Conservation (phyloP, 2,329 filamentous ascomycete genomes). For the Hypoxylon rubiginosum region DNA sequence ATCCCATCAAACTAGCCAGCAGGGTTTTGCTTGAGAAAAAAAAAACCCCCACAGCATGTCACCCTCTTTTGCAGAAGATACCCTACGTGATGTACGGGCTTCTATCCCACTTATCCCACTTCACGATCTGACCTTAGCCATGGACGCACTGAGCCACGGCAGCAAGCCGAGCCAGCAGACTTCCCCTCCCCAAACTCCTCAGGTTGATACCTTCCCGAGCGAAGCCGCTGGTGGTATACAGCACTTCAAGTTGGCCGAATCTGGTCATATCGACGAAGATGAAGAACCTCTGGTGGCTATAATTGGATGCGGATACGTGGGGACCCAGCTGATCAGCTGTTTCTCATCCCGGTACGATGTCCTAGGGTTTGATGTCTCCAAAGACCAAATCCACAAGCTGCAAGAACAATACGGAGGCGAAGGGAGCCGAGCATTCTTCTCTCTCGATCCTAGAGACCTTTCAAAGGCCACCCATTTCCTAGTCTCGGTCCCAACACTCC, state of each 20-base stretch:
- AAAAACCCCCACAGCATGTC: conserved; percentile 22
- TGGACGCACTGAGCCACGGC: conserved; percentile 11
- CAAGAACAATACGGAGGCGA: conserved; percentile 45
- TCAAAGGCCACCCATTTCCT: conserved; percentile 64
- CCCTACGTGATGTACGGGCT: conserved; percentile 16
- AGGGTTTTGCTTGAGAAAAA: too few species aligned
- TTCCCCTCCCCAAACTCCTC: conserved; percentile 33
- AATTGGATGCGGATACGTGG: conserved; percentile 67
- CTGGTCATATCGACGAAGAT: conserved; percentile 30
- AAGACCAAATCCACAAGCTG: conserved; percentile 55
- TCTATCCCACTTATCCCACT: conserved; percentile 14
- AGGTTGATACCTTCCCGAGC: conserved; percentile 5
- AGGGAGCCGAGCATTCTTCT: conserved; percentile 54
- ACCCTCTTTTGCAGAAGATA: conserved; percentile 15
- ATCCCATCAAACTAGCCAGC: not conserved
- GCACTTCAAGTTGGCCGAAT: conserved; percentile 7
- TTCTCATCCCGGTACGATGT: conserved; percentile 59
- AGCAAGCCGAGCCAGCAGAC: conserved; percentile 31
- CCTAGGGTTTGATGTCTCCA: conserved; percentile 64
- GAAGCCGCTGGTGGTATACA: conserved; percentile 15
- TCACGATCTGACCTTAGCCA: conserved; percentile 12
- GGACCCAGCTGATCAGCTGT: conserved; percentile 61
- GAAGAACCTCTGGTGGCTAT: conserved; percentile 59
- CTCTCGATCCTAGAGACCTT: conserved; percentile 56
- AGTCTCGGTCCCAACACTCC: conserved; percentile 66